phyloP scores from a whole-genome alignment of 495 filamentous ascomycete genomes.

The Penicillium dipodomyicola region DNA sequence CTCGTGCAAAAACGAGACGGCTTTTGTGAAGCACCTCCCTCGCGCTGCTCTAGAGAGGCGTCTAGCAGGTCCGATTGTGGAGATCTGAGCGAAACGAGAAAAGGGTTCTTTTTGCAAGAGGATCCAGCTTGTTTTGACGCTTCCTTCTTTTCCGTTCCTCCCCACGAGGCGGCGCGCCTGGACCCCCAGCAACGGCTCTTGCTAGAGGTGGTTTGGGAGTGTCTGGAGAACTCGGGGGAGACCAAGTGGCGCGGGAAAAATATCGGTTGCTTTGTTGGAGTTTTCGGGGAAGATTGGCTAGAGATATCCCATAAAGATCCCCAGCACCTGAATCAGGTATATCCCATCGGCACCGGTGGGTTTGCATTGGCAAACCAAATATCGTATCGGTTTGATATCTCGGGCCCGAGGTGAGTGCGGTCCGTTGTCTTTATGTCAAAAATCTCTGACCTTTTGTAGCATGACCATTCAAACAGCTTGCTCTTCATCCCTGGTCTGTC shows the following conservation, averaged over 20 bases:
- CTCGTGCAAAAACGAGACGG: conserved; percentile 37
- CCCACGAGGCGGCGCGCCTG: conserved; percentile 45
- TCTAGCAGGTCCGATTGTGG: conserved; percentile 23
- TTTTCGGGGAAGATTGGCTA: conserved; percentile 36
- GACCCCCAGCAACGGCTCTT: conserved; percentile 60
- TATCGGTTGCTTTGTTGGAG: conserved; percentile 49
- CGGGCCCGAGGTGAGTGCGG: conserved; percentile 23
- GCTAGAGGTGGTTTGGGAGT: conserved; percentile 48
- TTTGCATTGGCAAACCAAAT: conserved; percentile 30
- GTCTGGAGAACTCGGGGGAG: conserved; percentile 45
- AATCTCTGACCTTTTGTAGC: conserved; percentile 9
- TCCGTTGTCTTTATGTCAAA: not conserved
- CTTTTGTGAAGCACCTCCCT: conserved; percentile 28
- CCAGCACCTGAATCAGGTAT: conserved; percentile 9
- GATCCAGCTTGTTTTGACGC: conserved; percentile 32
- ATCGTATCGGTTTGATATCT: conserved; percentile 28
- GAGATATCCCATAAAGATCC: conserved; percentile 18
- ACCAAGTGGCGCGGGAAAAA: conserved; percentile 39
- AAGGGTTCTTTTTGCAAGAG: conserved; percentile 47
- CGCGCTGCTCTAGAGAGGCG: conserved; percentile 38
- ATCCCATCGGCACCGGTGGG: conserved; percentile 27
- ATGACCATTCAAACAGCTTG: conserved; percentile 34
- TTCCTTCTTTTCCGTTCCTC: conserved; percentile 37
- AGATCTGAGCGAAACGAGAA: not conserved
- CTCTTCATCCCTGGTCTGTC: conserved; percentile 24